Conservation (phyloP, 352 stramenopile species). For the Globisporangium paroecandrum region DNA sequence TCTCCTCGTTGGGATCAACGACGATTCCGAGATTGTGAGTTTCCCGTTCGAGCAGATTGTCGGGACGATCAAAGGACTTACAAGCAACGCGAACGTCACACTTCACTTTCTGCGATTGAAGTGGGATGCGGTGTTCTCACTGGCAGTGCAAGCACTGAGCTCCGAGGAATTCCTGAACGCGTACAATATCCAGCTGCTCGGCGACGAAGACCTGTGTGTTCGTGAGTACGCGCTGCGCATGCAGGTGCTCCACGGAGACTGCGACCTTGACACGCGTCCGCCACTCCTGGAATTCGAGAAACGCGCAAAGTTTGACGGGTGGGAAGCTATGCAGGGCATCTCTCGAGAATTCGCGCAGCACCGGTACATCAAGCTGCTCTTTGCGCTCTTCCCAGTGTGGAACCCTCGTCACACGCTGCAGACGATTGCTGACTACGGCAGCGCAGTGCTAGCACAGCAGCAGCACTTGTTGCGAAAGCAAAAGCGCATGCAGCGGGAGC, state of each 20-base stretch:
- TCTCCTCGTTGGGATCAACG: conserved; percentile 67
- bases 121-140: conserved; percentile 50
- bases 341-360: conserved; percentile 39
- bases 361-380: conserved; percentile 79
- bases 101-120: conserved; percentile 60
- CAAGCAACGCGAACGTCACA: conserved; percentile 33
- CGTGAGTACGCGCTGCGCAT: conserved; percentile 79
- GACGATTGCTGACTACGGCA: conserved; percentile 39
- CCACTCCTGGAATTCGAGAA: conserved; percentile 67
- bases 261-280: conserved; percentile 43
- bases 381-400: conserved; percentile 69
- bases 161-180: conserved; percentile 43
- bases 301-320: conserved; percentile 75
- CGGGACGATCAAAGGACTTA: conserved; percentile 51
- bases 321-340: conserved; percentile 60
- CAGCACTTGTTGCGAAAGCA: conserved; percentile 21
- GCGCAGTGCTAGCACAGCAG: conserved; percentile 24
- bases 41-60: conserved; percentile 75
- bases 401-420: conserved; percentile 55
- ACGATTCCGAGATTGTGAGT: conserved; percentile 46
- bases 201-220: conserved; percentile 66
- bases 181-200: conserved; percentile 41
- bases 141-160: conserved; percentile 49
- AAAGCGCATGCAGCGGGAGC: conserved; percentile 15
- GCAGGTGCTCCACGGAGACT: conserved; percentile 73